phyloP scores from a whole-genome alignment of 495 filamentous ascomycete genomes.

The Gamarada debralockiae region DNA sequence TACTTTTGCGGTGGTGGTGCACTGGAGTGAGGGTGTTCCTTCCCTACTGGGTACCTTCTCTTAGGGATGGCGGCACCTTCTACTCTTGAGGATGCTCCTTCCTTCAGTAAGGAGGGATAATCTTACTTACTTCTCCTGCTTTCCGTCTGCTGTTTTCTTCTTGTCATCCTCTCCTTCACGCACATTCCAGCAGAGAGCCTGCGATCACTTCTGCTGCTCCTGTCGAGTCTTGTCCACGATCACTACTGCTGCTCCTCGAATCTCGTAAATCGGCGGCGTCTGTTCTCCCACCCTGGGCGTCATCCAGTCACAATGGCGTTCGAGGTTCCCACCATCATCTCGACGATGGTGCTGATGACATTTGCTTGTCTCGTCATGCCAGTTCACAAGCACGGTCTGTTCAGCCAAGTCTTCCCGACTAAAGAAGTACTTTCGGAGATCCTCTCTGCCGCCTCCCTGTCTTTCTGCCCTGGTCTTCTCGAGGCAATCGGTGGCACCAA shows the following conservation, averaged over 20 bases:
- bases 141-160: not conserved
- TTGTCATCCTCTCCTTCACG: not conserved
- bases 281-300: too few relatives aligned
- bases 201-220: too few relatives aligned
- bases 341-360: too few relatives aligned
- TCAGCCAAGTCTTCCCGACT: not conserved
- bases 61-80: not conserved
- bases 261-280: too few relatives aligned
- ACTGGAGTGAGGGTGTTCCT: not conserved
- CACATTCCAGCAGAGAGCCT: too few relatives aligned
- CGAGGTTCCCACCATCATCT: too few relatives aligned
- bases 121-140: not conserved
- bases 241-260: too few relatives aligned
- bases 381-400: not conserved
- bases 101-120: not conserved
- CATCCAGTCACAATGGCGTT: too few relatives aligned
- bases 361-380: too few relatives aligned
- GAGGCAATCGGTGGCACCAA: not conserved
- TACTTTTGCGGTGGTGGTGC: slow-evolving; percentile 2
- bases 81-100: not conserved
- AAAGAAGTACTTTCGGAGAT: not conserved
- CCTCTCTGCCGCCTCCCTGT: not conserved
- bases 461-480: slow-evolving; percentile 8
- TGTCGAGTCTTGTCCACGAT: too few relatives aligned
- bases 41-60: not conserved